Base-by-base conservation (phyloP, 257 asterid species). In the Vinca minor region DNA sequence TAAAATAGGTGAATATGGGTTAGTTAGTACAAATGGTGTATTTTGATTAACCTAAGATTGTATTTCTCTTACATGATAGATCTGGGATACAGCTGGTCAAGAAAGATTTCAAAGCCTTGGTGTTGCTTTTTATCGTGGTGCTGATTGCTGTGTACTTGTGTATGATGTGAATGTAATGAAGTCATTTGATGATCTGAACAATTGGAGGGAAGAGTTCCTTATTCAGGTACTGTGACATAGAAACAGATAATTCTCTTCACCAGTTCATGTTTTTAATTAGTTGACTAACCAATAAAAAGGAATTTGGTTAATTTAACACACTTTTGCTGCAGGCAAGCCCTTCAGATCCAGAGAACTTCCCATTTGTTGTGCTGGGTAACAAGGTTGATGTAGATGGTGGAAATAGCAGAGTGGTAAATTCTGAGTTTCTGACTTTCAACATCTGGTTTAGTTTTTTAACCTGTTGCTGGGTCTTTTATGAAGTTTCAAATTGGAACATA, bases 81-180 rank as follows among this genome's bases (percentile, higher is more conserved):
- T 93, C 71, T 93, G 99, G 99, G 99, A 93, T 71, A 93, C 99
- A 49, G 97, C 99, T 52, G 99, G 99, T 39, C 99, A 93, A 71
- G 99, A 93, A 72, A 85, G 99, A 63, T 93, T 93, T 82, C 99
- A 93, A 74, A 93, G 99, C 75, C 99, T 93, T 69, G 99, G 99
- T 56, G 99, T 93, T 73, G 99, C 99, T 26, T 93, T 93, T 70
- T 93, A 93, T 80, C 97, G 99, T 2, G 99, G 99, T 64, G 99
- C 99, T 49, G 99, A 93, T 83, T 93, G 97, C 72, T 93, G 99
- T 69, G 96, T 93, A 69, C 99, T 93, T 83, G 95, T 85, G 26
- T 87, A 93, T 75, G 99, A 93, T 69, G 97, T 85, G 54, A 92
- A 92, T 72, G 90, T 83, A 71, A 84, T 80, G 91, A 92, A 92